phyloP scores from a whole-genome alignment of 2,329 filamentous ascomycete species.

The Monilinia polystroma region DNA sequence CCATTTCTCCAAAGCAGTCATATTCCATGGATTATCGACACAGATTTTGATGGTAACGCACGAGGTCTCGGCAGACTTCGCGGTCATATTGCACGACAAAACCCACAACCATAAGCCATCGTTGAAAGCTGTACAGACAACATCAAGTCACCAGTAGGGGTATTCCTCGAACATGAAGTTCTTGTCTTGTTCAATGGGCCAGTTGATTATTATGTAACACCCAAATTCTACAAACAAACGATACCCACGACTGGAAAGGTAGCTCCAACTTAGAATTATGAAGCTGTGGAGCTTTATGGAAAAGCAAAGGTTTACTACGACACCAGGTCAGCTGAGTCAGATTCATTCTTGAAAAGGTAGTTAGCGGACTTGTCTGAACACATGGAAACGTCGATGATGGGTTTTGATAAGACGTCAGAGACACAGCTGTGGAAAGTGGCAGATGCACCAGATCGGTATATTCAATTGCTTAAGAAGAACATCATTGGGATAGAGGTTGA shows the following conservation, averaged over 20 bases:
- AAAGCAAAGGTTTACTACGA: conserved; percentile 54
- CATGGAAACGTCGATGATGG: conserved; percentile 57
- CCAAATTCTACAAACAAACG: conserved; percentile 65
- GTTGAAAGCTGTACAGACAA: conserved; percentile 46
- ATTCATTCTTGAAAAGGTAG: conserved; percentile 51
- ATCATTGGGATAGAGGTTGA: conserved; percentile 62
- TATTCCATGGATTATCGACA: conserved; percentile 6
- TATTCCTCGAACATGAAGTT: conserved; percentile 53
- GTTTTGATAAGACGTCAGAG: conserved; percentile 45
- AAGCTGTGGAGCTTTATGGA: conserved; percentile 64
- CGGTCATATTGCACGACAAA: conserved; percentile 61
- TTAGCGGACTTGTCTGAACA: conserved; percentile 53
- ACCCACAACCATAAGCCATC: conserved; percentile 63
- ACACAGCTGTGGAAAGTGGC: conserved; percentile 54
- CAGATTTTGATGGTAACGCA: background rate
- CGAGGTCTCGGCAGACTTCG: conserved; percentile 45
- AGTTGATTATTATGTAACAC: conserved; percentile 63
- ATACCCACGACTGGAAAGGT: conserved; percentile 65
- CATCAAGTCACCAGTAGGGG: conserved; percentile 21
- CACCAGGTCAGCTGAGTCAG: conserved; percentile 46
- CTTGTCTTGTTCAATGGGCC: conserved; percentile 60
- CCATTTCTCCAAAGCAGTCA: conserved; percentile 15
- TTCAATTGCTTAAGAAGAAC: conserved; percentile 56
- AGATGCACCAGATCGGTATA: conserved; percentile 56
- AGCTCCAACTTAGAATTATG: conserved; percentile 70